Evolutionary conservation across 2,329 filamentous ascomycete species (phyloP), one percentile per base, ranked within the genome.

Genomic region (Fusarium newnesense): DNA sequence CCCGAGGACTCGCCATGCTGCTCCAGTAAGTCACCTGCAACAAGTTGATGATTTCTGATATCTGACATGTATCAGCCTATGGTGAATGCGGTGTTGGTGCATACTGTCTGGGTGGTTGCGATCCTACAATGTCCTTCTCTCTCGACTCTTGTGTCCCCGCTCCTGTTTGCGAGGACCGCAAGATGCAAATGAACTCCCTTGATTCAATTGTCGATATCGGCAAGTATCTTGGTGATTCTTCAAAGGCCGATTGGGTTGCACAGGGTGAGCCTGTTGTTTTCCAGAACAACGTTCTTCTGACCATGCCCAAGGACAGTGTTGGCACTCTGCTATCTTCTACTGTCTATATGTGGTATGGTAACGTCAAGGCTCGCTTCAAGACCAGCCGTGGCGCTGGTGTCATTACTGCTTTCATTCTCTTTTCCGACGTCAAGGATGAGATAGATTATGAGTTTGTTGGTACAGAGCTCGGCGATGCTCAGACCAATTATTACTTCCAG

Each of bases 401-500:
- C 28, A 93, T 99, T n/a, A 97, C 95, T 4, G 96, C 95, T 36
- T 99, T 99, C 81, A 99, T 99, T 81, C 87, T 98, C 79, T 90
- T 98, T 83, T 95, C 93, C 40, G 96, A 98, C 79, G 93, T 97
- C 79, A 97, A 98, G 87, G 96, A 99, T 80, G 96, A 99, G 84
- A 97, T 99, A 78, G 96, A 99, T 85, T 98, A 94, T 81, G 96
- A 99, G 82, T 98, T 93, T 81, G 89, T 99, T 61, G 96, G 96
- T 74, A 89, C 89, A 49, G 94, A 98, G 79, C 86, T 97, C 70
- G 80, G 86, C 52, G 89, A 88, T 71, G 94, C 93, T 24, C 95
- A 99, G 86, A 96, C 95, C 80, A 99, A 99, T 86, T 99, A 91
- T 87, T 99, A 98, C 85, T 98, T 93, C 85, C 95, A 98, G 85